Conservation (phyloP, 257 asterid species). For the Solanum infundibuliforme region DNA sequence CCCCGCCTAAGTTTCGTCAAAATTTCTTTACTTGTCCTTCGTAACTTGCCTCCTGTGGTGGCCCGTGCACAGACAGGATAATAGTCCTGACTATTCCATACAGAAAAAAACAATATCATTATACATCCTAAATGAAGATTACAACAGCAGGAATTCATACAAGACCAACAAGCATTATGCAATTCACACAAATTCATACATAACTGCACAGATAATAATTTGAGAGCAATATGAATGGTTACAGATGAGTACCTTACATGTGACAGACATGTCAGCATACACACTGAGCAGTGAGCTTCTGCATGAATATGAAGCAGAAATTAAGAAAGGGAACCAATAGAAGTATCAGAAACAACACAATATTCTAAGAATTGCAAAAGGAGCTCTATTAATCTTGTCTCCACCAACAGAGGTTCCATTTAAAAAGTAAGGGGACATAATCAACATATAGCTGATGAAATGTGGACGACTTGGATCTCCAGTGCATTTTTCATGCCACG, state of each 20-base stretch:
- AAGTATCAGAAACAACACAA: not conserved
- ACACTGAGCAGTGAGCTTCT: constrained; percentile 96
- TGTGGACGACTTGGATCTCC: not conserved
- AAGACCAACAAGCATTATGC: not conserved
- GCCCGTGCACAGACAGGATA: not conserved
- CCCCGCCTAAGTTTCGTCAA: not conserved
- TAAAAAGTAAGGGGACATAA: not conserved
- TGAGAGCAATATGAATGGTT: not conserved
- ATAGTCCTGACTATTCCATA: not conserved
- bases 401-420: not conserved
- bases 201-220: not conserved
- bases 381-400: not conserved
- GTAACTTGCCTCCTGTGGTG: not conserved
- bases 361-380: not conserved
- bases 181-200: not conserved
- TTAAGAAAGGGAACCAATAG: not conserved
- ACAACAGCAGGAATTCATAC: not conserved
- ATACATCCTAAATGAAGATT: not conserved
- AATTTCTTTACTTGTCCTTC: not conserved
- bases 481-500: not conserved
- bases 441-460: not conserved
- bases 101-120: not conserved
- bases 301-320: constrained; percentile 23
- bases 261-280: constrained; percentile 97
- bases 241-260: constrained; percentile 64